Base-by-base conservation (phyloP, 2,329 filamentous ascomycete species). In the Xylariaceae sp. region DNA sequence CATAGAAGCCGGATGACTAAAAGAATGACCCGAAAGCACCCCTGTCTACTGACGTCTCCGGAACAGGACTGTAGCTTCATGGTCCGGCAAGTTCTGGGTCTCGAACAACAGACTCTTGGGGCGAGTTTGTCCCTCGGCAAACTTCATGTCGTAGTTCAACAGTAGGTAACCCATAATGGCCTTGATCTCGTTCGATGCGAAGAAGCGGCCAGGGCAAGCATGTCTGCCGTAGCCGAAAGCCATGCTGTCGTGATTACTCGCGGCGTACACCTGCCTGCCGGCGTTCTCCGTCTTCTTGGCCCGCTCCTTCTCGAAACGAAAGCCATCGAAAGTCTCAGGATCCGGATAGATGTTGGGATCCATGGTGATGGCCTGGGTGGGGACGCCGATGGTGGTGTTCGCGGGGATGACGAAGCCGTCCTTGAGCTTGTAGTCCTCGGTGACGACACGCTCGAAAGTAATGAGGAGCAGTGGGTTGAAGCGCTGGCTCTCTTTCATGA, bases 401-500 rank as follows among this genome's bases (percentile, higher is more conserved):
- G 15, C 31, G 1, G 40, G 40, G 12, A 38, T 33, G 3, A 4
- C 9, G 24, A 41, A 34, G 5, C 40, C 40, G 4, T 36, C 16
- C 8, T 51, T 51, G 5, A 64, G 51, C 1, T 43, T 51, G 21
- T 34, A 33, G 19, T 50, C 41, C 5, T 38, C 35, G 5, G 31
- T 39, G 6, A 51, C 34, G 26, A 50, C 44, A 17, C 59, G 41
- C 23, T 46, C 43, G 33, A 50, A 52, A 12, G 43, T 40, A 2
- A 49, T 28, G 26, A 9, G n/a, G 26, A 28, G n/a, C n/a, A 24
- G 21, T 8, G 59, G 58, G 14, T 44, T 55, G 4, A 59, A 26
- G 5, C 62, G 42, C 36, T 59, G 53, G 28, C 54, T 59, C 43
- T 65, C 62, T 40, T 63, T 64, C 27, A 66, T 38, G 36, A 64